Conservation (phyloP, 331 rosid genomes). For the Malus hybrid region DNA sequence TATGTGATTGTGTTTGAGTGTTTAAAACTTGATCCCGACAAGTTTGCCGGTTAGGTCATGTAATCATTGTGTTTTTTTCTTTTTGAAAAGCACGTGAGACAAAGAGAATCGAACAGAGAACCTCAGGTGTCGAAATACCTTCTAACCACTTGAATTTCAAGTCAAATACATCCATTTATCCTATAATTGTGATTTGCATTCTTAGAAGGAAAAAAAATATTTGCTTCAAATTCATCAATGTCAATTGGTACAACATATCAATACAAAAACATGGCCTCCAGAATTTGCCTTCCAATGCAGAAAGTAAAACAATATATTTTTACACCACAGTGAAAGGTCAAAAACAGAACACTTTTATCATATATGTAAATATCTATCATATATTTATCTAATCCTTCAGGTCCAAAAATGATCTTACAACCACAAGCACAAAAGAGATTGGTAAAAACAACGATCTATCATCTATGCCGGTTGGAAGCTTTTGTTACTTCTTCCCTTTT, state of each 20-base stretch:
- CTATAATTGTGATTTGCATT: neutral
- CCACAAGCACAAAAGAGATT: conserved; percentile 10
- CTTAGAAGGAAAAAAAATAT: neutral
- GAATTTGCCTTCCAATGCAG: conserved; percentile 3
- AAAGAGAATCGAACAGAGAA: too few species aligned
- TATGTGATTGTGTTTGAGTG: too few species aligned
- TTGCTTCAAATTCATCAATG: neutral
- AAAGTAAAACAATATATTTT: too few species aligned
- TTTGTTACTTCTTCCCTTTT: conserved; percentile 1
- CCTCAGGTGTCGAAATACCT: too few species aligned
- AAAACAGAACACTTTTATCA: conserved; percentile 9
- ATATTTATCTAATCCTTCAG: conserved; percentile 27
- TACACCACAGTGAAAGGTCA: neutral
- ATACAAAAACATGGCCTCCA: neutral
- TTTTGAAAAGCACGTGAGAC: too few species aligned
- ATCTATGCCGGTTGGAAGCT: neutral
- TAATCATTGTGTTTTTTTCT: too few species aligned
- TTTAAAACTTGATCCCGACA: too few species aligned
- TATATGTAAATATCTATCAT: conserved; percentile 22
- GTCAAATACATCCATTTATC: too few species aligned
- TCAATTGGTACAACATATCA: neutral
- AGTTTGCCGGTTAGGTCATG: too few species aligned
- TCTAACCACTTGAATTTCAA: too few species aligned
- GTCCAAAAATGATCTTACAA: conserved; percentile 39
- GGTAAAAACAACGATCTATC: neutral